A percentile compares a stretch with the other conserved stretches of the same genome.
Conservation (phyloP, 1,284 basidiomycete species). For the Fomitopsis betulina region DNA sequence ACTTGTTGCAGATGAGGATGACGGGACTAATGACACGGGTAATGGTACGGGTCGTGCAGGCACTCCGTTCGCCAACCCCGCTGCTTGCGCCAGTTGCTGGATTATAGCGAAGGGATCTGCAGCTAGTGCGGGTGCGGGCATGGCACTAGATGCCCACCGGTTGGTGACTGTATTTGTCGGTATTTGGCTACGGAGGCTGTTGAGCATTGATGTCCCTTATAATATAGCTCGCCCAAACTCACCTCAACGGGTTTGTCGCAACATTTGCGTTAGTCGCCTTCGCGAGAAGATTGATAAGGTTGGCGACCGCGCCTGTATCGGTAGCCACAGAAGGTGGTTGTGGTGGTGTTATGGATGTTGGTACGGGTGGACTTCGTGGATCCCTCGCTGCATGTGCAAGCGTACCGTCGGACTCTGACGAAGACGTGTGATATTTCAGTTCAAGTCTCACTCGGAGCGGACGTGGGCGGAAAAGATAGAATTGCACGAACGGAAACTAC, state of each 20-base stretch:
- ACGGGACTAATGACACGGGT: conserved; percentile 29
- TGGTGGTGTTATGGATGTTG: conserved; percentile 20
- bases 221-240: conserved; percentile 10
- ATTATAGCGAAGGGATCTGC: conserved; percentile 61
- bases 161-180: conserved; percentile 41
- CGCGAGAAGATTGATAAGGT: conserved; percentile 62
- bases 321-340: conserved; percentile 25
- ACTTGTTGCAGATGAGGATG: conserved; percentile 26
- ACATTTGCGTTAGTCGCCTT: conserved; percentile 43
- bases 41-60: conserved; percentile 27
- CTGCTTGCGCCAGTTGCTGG: conserved; percentile 66
- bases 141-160: conserved; percentile 10
- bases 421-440: conserved; percentile 65
- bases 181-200: conserved; percentile 50
- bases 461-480: conserved; percentile 34
- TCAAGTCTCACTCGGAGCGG: conserved; percentile 46
- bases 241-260: conserved; percentile 14
- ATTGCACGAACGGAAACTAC: conserved; percentile 62
- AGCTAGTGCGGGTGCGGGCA: conserved; percentile 38
- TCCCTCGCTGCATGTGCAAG: conserved; percentile 37
- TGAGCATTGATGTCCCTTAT: conserved; percentile 9
- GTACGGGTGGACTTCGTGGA: conserved; percentile 32
- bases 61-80: conserved; percentile 36
- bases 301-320: conserved; percentile 44
- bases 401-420: conserved; percentile 54